phyloP scores from a whole-genome alignment of 202 grass and related monocot genomes.

The Cymbopogon flexuosus region DNA sequence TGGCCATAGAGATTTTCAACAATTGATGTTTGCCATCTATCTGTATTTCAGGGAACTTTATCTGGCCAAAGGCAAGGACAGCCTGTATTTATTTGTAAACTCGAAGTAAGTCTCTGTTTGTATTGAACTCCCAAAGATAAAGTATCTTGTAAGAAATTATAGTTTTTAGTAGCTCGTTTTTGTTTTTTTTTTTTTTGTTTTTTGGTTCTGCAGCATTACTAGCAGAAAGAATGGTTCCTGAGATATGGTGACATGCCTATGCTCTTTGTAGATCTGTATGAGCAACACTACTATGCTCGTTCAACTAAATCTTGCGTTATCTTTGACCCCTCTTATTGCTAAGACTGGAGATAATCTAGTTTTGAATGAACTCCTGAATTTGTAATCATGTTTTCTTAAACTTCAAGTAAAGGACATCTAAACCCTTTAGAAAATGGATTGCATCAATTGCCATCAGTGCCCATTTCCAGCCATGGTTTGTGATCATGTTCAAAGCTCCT shows the following conservation, averaged over 20 bases:
- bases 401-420: not conserved
- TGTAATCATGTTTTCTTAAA: not conserved
- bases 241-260: not conserved
- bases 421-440: not conserved
- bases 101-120: slow-evolving; percentile 69
- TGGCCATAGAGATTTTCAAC: slow-evolving; percentile 1
- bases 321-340: slow-evolving; percentile 1
- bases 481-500: slow-evolving; percentile 16
- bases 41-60: slow-evolving; percentile 78
- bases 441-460: not conserved
- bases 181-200: no score
- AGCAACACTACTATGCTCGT: not conserved
- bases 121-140: no score
- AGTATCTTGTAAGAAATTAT: not conserved
- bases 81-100: slow-evolving; percentile 97
- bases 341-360: not conserved
- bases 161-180: not conserved
- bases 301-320: not conserved
- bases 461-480: not conserved
- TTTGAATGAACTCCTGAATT: not conserved
- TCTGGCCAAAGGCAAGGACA: slow-evolving; percentile 88
- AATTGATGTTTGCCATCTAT: slow-evolving; percentile 28
- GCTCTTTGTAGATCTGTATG: slow-evolving; percentile 10
- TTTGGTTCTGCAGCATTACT: not conserved
- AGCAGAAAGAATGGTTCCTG: not conserved